Evolutionary conservation across 352 stramenopile genomes (phyloP).

Genomic region (Globisporangium yorkense): DNA sequence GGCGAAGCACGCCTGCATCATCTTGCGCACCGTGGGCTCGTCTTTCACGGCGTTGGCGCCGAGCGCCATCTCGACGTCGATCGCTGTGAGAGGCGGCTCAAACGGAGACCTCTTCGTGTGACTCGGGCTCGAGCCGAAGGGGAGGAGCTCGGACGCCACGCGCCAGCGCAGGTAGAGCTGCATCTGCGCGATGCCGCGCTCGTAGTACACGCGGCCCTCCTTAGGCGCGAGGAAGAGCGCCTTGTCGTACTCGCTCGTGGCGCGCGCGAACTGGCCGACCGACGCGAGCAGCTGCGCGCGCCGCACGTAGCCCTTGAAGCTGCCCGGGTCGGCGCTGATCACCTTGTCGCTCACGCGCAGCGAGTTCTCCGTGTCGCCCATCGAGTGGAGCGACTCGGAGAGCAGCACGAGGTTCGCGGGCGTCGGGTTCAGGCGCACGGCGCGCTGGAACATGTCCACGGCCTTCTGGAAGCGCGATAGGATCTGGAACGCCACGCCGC

Average conservation of each 20-base stretch:
- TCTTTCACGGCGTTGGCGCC: slow-evolving; percentile 43
- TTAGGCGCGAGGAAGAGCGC: slow-evolving; percentile 54
- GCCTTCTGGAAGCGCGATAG: slow-evolving; percentile 59
- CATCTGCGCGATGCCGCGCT: slow-evolving; percentile 66
- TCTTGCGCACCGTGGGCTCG: slow-evolving; percentile 31
- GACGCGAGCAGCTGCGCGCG: slow-evolving; percentile 62
- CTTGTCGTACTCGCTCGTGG: slow-evolving; percentile 61
- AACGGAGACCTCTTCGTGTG: slow-evolving; percentile 30
- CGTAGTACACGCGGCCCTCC: slow-evolving; percentile 56
- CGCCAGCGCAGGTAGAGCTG: slow-evolving; percentile 66
- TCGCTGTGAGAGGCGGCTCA: slow-evolving; percentile 25
- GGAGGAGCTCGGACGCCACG: slow-evolving; percentile 33
- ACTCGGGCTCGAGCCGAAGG: slow-evolving; percentile 20
- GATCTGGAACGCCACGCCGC: slow-evolving; percentile 63
- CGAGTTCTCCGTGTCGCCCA: slow-evolving; percentile 77
- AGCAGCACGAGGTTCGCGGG: slow-evolving; percentile 73
- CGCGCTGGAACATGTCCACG: slow-evolving; percentile 57
- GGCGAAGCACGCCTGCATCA: slow-evolving; percentile 45
- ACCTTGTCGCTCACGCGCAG: slow-evolving; percentile 67
- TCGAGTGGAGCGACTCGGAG: slow-evolving; percentile 72
- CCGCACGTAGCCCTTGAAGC: slow-evolving; percentile 59
- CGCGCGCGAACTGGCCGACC: slow-evolving; percentile 29
- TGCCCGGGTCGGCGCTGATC: slow-evolving; percentile 49
- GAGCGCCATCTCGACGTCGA: slow-evolving; percentile 44
- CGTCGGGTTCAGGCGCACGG: slow-evolving; percentile 49